phyloP scores from a whole-genome alignment of 495 filamentous ascomycete species.

The Xylaria nigripes region DNA sequence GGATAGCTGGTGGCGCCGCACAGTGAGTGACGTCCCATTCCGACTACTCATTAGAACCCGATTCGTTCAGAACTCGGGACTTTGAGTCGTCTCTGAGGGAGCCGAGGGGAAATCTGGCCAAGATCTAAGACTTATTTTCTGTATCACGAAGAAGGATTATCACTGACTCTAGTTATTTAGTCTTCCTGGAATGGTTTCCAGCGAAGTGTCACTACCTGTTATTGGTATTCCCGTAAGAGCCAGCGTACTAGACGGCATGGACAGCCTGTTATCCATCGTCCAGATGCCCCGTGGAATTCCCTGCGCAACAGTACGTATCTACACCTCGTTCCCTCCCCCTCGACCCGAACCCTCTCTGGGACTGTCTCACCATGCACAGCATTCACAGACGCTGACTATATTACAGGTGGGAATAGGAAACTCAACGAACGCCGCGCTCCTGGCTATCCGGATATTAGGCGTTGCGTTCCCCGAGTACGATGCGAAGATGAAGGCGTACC shows the following conservation, averaged over 20 bases:
- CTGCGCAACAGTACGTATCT: constrained; percentile 33
- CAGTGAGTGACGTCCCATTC: constrained; percentile 4
- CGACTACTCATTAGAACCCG: background rate
- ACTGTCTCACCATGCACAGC: too few relatives aligned
- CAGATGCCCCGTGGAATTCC: constrained; percentile 65
- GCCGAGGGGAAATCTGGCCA: too few relatives aligned
- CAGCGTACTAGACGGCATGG: constrained; percentile 76
- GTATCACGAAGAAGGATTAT: background rate
- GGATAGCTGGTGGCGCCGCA: constrained; percentile 10
- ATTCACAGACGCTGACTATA: background rate
- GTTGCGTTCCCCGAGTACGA: constrained; percentile 50
- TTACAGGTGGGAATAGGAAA: constrained; percentile 84
- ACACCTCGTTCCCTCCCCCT: background rate
- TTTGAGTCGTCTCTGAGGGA: too few relatives aligned
- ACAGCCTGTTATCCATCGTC: constrained; percentile 81
- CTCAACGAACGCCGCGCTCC: constrained; percentile 79
- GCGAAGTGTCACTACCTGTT: constrained; percentile 79
- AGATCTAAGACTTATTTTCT: too few relatives aligned
- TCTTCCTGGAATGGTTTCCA: constrained; percentile 63
- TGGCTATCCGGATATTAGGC: constrained; percentile 81
- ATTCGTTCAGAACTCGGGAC: too few relatives aligned
- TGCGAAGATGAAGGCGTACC: constrained; percentile 59
- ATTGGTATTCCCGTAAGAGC: constrained; percentile 90
- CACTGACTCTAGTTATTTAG: background rate
- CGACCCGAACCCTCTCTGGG: too few relatives aligned